Evolutionary conservation across 176 grass and related monocot species (phyloP), one percentile per base, ranked within the genome.

Genomic region (Paspalum vaginatum): DNA sequence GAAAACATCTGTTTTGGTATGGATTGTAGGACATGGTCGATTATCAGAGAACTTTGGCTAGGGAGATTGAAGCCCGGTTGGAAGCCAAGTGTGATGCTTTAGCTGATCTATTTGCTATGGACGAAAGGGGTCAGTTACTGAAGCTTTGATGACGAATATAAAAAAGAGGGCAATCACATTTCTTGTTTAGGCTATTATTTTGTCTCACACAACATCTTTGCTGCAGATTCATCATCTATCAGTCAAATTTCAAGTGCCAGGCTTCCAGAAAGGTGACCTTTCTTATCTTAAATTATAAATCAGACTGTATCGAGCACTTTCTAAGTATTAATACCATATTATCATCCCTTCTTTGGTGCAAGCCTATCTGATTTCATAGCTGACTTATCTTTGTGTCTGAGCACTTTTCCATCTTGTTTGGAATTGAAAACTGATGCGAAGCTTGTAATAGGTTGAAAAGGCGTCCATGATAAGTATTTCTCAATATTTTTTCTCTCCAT

Each of bases 51-150:
- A 83, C 90, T 51, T 80, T 98, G 79, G 66, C 84, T 66, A 92
- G 86, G 70, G 90, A 95, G 88, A 95, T 98, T 61, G 96, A 98
- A 74, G 84, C 92, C 46, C 92, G 92, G n/a, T 87, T 98, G 78
- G 86, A 95, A 83, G 87, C 90, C 60, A 98, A 98, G 66, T 95
- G 92, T 82, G 96, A 98, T 54, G 84, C 85, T 53, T 92, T 98
- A 71, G 79, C 92, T 86, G 96, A 93, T 84, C 68, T 93, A 22
- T 98, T 98, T 91, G 78, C 83, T 65, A 91, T 89, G 86, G 90
- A 93, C 71, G 86, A 92, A 77, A 95, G 87, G 49, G 90, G 96
- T 98, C n/a, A 83, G 85, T 73, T 72, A 69, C 47, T 58, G 75
- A 76, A 74, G 54, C 63, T 72, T 72, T 70, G 54, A 41, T 26